Percentiles rank a stretch among this genome's conserved stretches.
phyloP scores from a whole-genome alignment of 2,329 filamentous ascomycete species.

The Pyrenophora graminea region DNA sequence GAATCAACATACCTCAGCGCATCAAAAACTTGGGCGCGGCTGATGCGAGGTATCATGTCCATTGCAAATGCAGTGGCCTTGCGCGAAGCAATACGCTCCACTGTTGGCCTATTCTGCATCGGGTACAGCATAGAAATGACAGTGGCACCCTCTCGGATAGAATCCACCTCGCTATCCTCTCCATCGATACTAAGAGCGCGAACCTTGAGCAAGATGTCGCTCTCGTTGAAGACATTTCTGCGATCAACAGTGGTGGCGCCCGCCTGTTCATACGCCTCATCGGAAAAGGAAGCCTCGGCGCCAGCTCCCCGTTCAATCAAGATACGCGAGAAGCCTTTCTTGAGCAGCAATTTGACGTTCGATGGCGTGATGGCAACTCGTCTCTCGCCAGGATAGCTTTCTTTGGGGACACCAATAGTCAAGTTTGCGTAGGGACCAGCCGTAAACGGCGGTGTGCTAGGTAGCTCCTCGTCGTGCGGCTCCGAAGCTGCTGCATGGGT shows the following conservation, averaged over 20 bases:
- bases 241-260: conserved; percentile 77
- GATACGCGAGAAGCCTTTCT: conserved; percentile 80
- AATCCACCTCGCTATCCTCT: conserved; percentile 66
- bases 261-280: conserved; percentile 75
- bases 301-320: conserved; percentile 84
- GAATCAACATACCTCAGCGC: conserved; percentile 59
- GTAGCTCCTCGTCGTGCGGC: conserved; percentile 43
- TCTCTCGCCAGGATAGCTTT: conserved; percentile 77
- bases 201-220: conserved; percentile 84
- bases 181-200: conserved; percentile 68
- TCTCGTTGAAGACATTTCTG: conserved; percentile 70
- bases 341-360: conserved; percentile 79
- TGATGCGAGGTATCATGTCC: conserved; percentile 91
- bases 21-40: conserved; percentile 85
- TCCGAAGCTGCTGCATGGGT: conserved; percentile 34
- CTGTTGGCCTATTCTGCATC: conserved; percentile 74
- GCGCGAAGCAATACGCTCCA: conserved; percentile 71
- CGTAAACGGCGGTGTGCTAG: conserved; percentile 42
- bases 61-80: conserved; percentile 83
- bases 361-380: conserved; percentile 84
- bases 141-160: conserved; percentile 70
- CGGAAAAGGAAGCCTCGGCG: conserved; percentile 73
- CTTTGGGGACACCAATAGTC: conserved; percentile 77
- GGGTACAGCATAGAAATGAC: conserved; percentile 85
- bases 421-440: conserved; percentile 68